phyloP scores from a whole-genome alignment of 768 basidiomycete species.

The Mycena pura region DNA sequence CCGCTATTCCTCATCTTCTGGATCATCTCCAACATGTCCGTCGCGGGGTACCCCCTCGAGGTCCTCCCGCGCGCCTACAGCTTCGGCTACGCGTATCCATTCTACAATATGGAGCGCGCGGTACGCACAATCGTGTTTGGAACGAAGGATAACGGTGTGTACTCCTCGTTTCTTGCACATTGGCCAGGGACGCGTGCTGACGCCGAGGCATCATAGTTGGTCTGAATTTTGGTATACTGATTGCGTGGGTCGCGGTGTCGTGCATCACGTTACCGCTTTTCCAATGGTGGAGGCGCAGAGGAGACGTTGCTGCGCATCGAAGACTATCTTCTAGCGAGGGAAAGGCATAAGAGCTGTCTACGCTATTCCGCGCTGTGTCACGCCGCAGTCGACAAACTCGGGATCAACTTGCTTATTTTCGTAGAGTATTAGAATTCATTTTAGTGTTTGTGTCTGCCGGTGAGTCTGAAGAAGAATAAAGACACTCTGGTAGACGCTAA shows the following conservation, averaged over 20 bases:
- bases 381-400: too few species aligned
- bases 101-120: slow-evolving; percentile 59
- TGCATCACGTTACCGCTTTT: slow-evolving; percentile 31
- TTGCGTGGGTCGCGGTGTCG: slow-evolving; percentile 37
- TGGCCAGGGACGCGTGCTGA: too few species aligned
- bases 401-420: too few species aligned
- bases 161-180: neutral
- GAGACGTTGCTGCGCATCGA: neutral
- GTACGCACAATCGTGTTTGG: slow-evolving; percentile 58
- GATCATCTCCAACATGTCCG: slow-evolving; percentile 31
- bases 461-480: too few species aligned
- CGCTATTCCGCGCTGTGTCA: neutral
- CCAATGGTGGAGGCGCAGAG: slow-evolving; percentile 26
- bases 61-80: slow-evolving; percentile 53
- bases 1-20: slow-evolving; percentile 41
- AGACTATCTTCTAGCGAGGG: neutral
- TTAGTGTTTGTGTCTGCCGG: too few species aligned
- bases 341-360: neutral
- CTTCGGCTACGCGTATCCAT: slow-evolving; percentile 62
- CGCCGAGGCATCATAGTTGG: slow-evolving; percentile 43
- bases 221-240: slow-evolving; percentile 56
- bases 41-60: slow-evolving; percentile 46
- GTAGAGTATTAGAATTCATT: too few species aligned
- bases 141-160: slow-evolving; percentile 56
- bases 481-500: too few species aligned